These are phyloP conservation scores for Tricholoma bakamatsutake DNA, from an alignment of 768 basidiomycete species.

Conservation along the genomic window DNA sequence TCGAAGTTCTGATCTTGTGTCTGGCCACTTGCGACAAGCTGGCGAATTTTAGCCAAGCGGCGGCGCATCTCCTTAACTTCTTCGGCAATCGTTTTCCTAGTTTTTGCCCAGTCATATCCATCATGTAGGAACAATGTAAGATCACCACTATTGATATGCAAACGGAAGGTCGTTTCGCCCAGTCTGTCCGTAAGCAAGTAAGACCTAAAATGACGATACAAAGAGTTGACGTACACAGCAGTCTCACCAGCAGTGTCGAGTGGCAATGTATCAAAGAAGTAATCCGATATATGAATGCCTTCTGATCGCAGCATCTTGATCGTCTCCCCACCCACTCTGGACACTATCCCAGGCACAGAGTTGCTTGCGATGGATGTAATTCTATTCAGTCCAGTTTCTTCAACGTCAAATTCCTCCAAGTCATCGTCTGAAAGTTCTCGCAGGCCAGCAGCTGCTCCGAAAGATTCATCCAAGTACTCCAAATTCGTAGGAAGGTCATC, in stretches of 20 bases:
- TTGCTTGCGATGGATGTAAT: conserved; percentile 18
- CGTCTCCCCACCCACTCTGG: conserved; percentile 76
- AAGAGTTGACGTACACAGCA: conserved; percentile 36
- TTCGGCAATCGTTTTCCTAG: conserved; percentile 81
- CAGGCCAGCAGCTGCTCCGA: conserved; percentile 72
- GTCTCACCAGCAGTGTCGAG: conserved; percentile 44
- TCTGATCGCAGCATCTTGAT: conserved; percentile 66
- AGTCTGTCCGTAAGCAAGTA: conserved; percentile 21
- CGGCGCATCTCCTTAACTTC: conserved; percentile 85
- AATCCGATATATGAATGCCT: conserved; percentile 64
- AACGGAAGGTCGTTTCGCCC: conserved; percentile 42
- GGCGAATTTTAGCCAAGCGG: conserved; percentile 81
- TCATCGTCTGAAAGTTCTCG: conserved; percentile 70
- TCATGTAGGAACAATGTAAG: conserved; percentile 76
- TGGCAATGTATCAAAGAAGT: conserved; percentile 64
- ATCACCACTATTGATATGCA: conserved; percentile 57
- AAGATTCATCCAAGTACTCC: conserved; percentile 83
- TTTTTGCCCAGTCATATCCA: conserved; percentile 90
- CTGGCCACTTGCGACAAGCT: conserved; percentile 89
- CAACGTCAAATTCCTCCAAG: conserved; percentile 55
- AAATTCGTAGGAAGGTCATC: conserved; percentile 89
- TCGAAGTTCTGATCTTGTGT: conserved; percentile 72
- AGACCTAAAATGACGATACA: conserved; percentile 5
- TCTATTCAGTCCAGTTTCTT: conserved; percentile 21
- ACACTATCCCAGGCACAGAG: conserved; percentile 39